Conservation (phyloP, 257 asterid species). For the Salvia miltiorrhiza region DNA sequence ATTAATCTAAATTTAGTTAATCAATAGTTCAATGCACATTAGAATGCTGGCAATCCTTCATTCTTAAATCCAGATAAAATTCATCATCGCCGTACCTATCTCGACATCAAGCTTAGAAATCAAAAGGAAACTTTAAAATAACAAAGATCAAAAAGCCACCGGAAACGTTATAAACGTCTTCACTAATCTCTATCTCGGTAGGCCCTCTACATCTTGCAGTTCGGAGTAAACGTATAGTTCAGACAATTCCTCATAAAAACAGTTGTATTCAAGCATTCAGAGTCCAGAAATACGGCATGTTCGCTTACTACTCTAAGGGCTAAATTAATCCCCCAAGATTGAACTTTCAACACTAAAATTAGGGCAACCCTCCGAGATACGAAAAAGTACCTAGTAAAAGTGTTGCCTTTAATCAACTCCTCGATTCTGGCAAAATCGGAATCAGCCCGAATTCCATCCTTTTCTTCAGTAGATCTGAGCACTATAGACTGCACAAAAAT, state of each 20-base stretch:
- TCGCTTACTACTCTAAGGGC: background rate
- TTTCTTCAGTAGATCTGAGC: conserved; percentile 42
- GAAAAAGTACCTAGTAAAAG: conserved; percentile 58
- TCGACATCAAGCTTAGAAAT: background rate
- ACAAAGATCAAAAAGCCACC: background rate
- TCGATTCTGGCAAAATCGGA: conserved; percentile 56
- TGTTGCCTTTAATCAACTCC: conserved; percentile 61
- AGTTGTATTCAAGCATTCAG: conserved; percentile 5
- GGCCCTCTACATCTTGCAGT: background rate
- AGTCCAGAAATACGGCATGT: background rate
- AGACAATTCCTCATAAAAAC: background rate
- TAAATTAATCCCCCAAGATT: background rate
- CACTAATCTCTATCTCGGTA: background rate
- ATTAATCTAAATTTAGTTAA: background rate
- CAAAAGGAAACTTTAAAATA: background rate
- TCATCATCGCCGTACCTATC: background rate
- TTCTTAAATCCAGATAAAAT: background rate
- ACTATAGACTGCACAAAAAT: conserved; percentile 41
- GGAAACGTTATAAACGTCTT: background rate
- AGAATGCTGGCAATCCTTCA: background rate
- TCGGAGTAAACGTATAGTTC: background rate
- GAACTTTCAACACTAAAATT: conserved; percentile 19
- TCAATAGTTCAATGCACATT: background rate
- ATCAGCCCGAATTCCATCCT: conserved; percentile 27
- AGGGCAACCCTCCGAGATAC: conserved; percentile 16